Evolutionary conservation across 805 yeast genomes (phyloP), one percentile per base, ranked within the genome.

Genomic region (Monosporozyma aerobia): DNA sequence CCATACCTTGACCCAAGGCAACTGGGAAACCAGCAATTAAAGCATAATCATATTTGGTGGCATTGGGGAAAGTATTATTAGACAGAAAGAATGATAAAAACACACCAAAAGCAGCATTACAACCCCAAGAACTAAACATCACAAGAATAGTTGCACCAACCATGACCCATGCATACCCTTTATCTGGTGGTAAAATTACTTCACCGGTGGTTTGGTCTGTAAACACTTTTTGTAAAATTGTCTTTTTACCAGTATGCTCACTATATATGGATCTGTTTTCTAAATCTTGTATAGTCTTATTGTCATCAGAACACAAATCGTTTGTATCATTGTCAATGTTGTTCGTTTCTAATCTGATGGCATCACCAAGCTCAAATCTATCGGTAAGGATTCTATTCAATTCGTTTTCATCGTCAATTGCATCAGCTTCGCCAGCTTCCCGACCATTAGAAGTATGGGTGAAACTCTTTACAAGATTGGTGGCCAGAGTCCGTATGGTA

Each of bases 111-210:
- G 83, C 85, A 5, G 69, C 63, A 57, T 84, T 84, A 57, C 85
- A 77, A n/a, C 94, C 94, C 90, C 92, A 85, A 0, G 87, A 77
- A 40, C 77, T 72, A 56, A 81, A 76, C 63, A 80, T 79, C 40
- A 79, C 69, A 3, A 80, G 49, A 32, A 74, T 69, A 2, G 78
- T 74, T 13, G 82, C 79, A 11, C 77, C 54, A 11, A 78, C 76
- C 29, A 82, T 72, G 0, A 83, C 80, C 85, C 88, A 82, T 1
- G 85, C 88, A 52, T 79, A 76, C 2, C 89, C 89, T 45, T 81
- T 82, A 63, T 85, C 90, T 1, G 82, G 81, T 0, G 77, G 77
- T n/a, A 68, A 57, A 27, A 67, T 69, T 3, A 70, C 11, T 40
- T 40, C 57, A 16, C 74, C 73, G 0, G 73, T 70, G 0, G 67